Base-by-base conservation (phyloP, 257 asterid species). In the Verbascum thapsus region DNA sequence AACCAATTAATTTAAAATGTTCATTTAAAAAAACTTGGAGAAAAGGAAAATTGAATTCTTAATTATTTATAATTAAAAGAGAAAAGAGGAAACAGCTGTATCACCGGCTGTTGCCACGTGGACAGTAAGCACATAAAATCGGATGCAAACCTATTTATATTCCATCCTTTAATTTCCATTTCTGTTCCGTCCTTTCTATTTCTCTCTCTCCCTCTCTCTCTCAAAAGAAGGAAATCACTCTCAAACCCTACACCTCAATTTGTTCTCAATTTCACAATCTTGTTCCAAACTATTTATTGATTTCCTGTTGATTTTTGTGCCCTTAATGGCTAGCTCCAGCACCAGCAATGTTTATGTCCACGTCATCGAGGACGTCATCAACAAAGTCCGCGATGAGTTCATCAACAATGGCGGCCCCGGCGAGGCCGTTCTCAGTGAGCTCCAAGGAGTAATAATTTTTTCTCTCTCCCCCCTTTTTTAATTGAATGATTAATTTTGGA, bases 331-430 rank as follows among this genome's bases (percentile, higher is more conserved):
- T 52, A 88, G 81, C 75, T 74, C 90, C n/a, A n/a, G 82, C 63
- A 91, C 98, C 48, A 88, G 95, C 76, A 81, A 63, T 69, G 88
- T 91, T 23, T 91, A 91, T 71, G 62, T 83, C 74, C 84, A 83
- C 39, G 97, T 91, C 64, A 91, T 91, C 67, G 98, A 88, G 63
- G 98, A 91, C 73, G 98, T 88, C 55, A 81, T 91, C 80, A 86
- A 60, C 82, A 91, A 91, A 80, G 87, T 85, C 69, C 95, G 95
- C 65, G 94, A 83, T 0, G 95, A 90, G 82, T 85, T 87, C 75
- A 64, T 69, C 81, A 68, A 70, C 61, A 81, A 83, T 57, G 88
- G 88, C 38, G 98, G 96, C n/a, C 95, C 98, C 1, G 96, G 96
- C 13, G 98, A 88, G 61, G 67, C 63, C 66, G 89, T 86, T 54